Base-by-base conservation (phyloP, 1,284 basidiomycete species). In the Rhodotorula sp. region DNA sequence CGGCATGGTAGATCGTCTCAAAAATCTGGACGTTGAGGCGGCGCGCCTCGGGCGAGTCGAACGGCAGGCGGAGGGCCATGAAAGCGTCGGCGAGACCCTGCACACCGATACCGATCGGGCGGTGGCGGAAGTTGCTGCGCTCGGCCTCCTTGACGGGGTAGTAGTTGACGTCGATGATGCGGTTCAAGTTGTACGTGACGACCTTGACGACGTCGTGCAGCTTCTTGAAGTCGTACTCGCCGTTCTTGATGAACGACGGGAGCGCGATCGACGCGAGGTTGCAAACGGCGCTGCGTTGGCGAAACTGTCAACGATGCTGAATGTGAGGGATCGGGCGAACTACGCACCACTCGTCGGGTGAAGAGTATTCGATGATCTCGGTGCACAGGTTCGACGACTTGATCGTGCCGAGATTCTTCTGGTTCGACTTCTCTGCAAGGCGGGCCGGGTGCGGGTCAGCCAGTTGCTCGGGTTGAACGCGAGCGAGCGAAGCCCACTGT, bases 301-400 rank as follows among this genome's bases (percentile, higher is more conserved):
- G 18, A 34, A 18, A 0, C 6, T 26, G 22, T 37, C 34, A 46
- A 6, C 11, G n/a, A 16, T 11, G 31, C 16, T 18, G 2, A 6
- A 6, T 5, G 28, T 44, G 22, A 4, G 18, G 11, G 10, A 11
- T 1, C 37, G 37, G 20, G 37, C 16, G n/a, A 2, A 18, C n/a
- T 55, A 98, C 95, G 59, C 93, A 95, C 47, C 91, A 94, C 83
- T 99, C 96, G 69, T 99, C 96, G 1, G 95, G 94, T 18, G 95
- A 87, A 62, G 92, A 95, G 83, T 98, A 99, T 83, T 99, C 93
- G 80, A 99, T 91, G 80, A 99, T 99, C 82, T 99, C 96, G 18
- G 95, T 98, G 84, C 96, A 99, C 55, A 99, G 84, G 82, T 99
- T 99, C 69, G 95, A 98, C 9, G 92, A 96, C 85, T 98, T 99